These are phyloP conservation scores for Lyophyllum semitale DNA, from an alignment of 768 basidiomycete genomes.

Conservation along the genomic window DNA sequence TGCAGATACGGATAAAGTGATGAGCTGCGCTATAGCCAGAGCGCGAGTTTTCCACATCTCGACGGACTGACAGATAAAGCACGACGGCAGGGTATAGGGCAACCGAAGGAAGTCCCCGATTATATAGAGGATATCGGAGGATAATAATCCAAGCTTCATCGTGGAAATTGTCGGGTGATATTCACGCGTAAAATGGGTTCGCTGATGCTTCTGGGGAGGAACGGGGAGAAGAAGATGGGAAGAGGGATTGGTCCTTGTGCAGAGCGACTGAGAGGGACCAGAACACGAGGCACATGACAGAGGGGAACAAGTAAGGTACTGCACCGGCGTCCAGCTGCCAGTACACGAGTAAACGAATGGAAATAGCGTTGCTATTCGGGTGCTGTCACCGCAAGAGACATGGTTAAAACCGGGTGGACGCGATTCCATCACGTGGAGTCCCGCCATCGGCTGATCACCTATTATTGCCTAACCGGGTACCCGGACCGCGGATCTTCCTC, in stretches of 20 bases:
- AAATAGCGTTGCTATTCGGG: conserved; percentile 5
- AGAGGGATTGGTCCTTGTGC: conserved; percentile 14
- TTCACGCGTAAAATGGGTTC: background rate
- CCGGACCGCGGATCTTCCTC: conserved; percentile 9
- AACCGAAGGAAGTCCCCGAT: conserved; percentile 14
- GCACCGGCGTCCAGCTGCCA: conserved; percentile 10
- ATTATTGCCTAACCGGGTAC: background rate
- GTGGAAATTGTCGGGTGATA: conserved; percentile 10
- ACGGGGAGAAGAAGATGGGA: conserved; percentile 9
- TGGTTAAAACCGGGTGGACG: conserved; percentile 4
- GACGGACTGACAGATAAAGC: conserved; percentile 10
- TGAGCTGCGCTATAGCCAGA: conserved; percentile 24
- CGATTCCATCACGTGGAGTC: conserved; percentile 16
- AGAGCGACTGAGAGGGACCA: conserved; percentile 14
- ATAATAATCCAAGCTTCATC: conserved; percentile 19
- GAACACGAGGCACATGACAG: conserved; percentile 22
- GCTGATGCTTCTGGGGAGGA: background rate
- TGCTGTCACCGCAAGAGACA: background rate
- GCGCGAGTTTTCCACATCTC: conserved; percentile 26
- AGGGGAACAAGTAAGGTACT: conserved; percentile 13
- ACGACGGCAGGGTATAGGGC: conserved; percentile 9
- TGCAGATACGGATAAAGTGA: conserved; percentile 21
- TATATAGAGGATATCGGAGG: conserved; percentile 13
- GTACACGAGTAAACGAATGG: conserved; percentile 7
- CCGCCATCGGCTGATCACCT: background rate